Percentiles rank a stretch among this genome's conserved stretches.
phyloP scores from a whole-genome alignment of 2,329 filamentous ascomycete genomes.

The Xylariaceae sp. region DNA sequence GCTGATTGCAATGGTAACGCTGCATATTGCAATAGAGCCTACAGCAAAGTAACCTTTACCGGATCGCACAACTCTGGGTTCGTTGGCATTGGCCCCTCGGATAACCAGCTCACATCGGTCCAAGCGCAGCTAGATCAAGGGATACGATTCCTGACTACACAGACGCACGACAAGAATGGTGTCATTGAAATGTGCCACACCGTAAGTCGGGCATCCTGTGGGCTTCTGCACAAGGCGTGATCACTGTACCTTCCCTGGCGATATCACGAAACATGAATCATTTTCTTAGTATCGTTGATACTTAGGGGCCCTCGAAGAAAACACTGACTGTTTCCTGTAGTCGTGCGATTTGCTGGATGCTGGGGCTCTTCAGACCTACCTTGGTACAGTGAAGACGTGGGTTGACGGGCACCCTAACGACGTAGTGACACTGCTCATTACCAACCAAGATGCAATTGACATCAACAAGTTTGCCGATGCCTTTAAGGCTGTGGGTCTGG shows the following conservation, averaged over 20 bases:
- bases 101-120: conserved; percentile 67
- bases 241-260: background rate
- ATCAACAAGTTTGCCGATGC: conserved; percentile 60
- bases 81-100: conserved; percentile 56
- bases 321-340: conserved; percentile 5
- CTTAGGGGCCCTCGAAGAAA: too few species aligned
- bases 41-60: conserved; percentile 65
- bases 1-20: conserved; percentile 62
- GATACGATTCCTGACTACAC: conserved; percentile 68
- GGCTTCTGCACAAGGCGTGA: background rate
- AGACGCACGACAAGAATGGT: conserved; percentile 62
- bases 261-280: background rate
- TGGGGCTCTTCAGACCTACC: conserved; percentile 60
- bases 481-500: conserved; percentile 62
- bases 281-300: background rate
- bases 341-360: conserved; percentile 64
- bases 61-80: conserved; percentile 72
- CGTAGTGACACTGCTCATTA: conserved; percentile 67
- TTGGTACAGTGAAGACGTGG: conserved; percentile 65
- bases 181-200: conserved; percentile 69
- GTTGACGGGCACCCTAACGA: conserved; percentile 64
- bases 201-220: conserved; percentile 9
- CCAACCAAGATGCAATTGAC: conserved; percentile 64
- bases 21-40: conserved; percentile 60
- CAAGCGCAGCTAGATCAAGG: conserved; percentile 64